These are phyloP conservation scores for Monascus ruber DNA, from an alignment of 2,329 filamentous ascomycete genomes.

Conservation along the genomic window DNA sequence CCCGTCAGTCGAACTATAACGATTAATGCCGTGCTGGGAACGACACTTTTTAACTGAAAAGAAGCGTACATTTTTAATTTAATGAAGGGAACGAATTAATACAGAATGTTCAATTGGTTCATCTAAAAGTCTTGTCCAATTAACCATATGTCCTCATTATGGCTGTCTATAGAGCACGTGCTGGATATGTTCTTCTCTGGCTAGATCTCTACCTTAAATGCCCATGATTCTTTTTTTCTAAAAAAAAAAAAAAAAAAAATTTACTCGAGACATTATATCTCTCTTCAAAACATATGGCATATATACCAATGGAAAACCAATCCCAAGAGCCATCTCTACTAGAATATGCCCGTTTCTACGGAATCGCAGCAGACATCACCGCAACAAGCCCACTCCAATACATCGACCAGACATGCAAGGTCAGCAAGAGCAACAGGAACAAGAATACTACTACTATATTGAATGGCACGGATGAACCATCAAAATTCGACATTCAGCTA, in stretches of 20 bases:
- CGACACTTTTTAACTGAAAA: too few relatives aligned
- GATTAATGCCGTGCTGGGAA: slow-evolving; percentile 24
- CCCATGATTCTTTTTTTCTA: neutral
- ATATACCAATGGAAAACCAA: slow-evolving; percentile 2
- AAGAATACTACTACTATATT: too few relatives aligned
- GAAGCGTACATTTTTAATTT: too few relatives aligned
- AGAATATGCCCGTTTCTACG: slow-evolving; percentile 38
- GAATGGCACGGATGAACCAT: slow-evolving; percentile 6
- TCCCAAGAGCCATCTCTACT: slow-evolving; percentile 27
- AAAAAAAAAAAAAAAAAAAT: neutral
- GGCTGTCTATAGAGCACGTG: too few relatives aligned
- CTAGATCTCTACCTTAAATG: too few relatives aligned
- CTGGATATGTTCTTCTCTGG: too few relatives aligned
- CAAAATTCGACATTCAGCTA: slow-evolving; percentile 7
- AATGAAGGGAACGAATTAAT: too few relatives aligned
- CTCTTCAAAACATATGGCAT: neutral
- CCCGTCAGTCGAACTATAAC: slow-evolving; percentile 47
- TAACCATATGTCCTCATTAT: too few relatives aligned
- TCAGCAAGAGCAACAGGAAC: too few relatives aligned
- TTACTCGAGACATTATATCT: neutral
- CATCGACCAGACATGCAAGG: slow-evolving; percentile 6
- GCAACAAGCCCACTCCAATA: slow-evolving; percentile 13
- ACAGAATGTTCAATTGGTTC: too few relatives aligned
- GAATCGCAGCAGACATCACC: slow-evolving; percentile 29
- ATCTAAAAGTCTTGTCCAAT: too few relatives aligned